Conservation (phyloP, 2,329 filamentous ascomycete species). For the Cercospora sp. region DNA sequence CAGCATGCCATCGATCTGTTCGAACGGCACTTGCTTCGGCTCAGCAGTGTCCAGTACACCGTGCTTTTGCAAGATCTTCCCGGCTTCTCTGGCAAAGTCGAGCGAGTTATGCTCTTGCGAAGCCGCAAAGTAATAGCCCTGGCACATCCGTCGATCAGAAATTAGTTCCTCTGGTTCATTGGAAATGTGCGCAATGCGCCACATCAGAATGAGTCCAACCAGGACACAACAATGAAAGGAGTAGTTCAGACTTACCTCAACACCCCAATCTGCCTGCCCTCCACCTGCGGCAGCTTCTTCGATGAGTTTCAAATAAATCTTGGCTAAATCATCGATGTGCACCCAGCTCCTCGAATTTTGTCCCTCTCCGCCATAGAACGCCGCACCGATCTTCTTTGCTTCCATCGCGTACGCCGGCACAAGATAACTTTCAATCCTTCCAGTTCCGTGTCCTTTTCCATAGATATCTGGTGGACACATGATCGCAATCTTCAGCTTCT, state of each 20-base stretch:
- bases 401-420: slow-evolving; percentile 53
- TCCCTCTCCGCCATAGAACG: slow-evolving; percentile 54
- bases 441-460: neutral
- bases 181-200: neutral
- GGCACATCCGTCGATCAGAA: neutral
- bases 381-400: slow-evolving; percentile 39
- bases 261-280: slow-evolving; percentile 35
- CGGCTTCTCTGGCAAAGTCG: slow-evolving; percentile 33
- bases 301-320: slow-evolving; percentile 55
- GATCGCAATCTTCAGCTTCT: neutral
- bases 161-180: neutral
- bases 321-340: slow-evolving; percentile 59
- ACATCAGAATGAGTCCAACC: neutral
- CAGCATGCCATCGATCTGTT: slow-evolving; percentile 36
- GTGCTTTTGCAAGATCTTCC: slow-evolving; percentile 33
- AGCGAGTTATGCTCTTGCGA: slow-evolving; percentile 41
- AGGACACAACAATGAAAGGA: neutral
- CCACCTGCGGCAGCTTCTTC: slow-evolving; percentile 53
- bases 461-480: neutral
- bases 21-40: slow-evolving; percentile 32
- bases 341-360: slow-evolving; percentile 53
- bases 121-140: slow-evolving; percentile 53
- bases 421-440: neutral
- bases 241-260: slow-evolving; percentile 23
- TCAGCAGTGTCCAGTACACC: slow-evolving; percentile 32